Base-by-base conservation (phyloP, 78 protist genomes). In the Polysphondylium violaceum region DNA sequence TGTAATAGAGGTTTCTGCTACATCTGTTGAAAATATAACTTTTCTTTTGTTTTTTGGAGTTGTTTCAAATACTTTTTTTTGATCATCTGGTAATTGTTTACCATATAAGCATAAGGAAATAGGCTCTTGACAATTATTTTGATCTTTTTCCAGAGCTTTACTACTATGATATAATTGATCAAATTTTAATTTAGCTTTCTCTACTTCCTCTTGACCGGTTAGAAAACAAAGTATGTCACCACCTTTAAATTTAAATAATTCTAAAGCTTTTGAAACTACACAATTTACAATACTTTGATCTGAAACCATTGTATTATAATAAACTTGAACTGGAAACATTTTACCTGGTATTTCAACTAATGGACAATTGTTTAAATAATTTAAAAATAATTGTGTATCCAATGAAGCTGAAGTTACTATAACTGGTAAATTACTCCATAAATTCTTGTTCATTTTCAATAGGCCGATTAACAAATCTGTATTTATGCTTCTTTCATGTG, bases 1-100 rank as follows among this genome's bases (percentile, higher is more conserved):
- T 40, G 99, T 96, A 11, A 98, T 74, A 25, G 97, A 92, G 7
- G 99, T 96, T 88, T 98, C 99, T 17, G 99, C 98, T 59, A 98
- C 95, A 76, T 98, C 96, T 2, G 99, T 98, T 9, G 98, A 14
- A 3, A 98, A 25, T 8, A 98, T 94, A 11, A 97, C 65, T 89
- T 98, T 98, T 43, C 99, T 68, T 6, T 2, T 19, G 33, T 86
- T 89, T 29, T 95, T 74, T 8, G 68, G 72, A 23, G 36, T 29
- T 60, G 5, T 4, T 21, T 47, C 85, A 65, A 96, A 94, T 17
- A 81, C 94, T 40, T 23, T 65, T 47, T 9, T 83, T 36, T 94
- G 95, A 43, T 93, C 64, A 11, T 73, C 67, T 8, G 43, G 19
- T 35, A 95, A 75, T 51, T 91, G 76, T 56, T 86, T 64, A 2